Base-by-base conservation (phyloP, 2,329 filamentous ascomycete genomes). In the Pleurostoma richardsiae region DNA sequence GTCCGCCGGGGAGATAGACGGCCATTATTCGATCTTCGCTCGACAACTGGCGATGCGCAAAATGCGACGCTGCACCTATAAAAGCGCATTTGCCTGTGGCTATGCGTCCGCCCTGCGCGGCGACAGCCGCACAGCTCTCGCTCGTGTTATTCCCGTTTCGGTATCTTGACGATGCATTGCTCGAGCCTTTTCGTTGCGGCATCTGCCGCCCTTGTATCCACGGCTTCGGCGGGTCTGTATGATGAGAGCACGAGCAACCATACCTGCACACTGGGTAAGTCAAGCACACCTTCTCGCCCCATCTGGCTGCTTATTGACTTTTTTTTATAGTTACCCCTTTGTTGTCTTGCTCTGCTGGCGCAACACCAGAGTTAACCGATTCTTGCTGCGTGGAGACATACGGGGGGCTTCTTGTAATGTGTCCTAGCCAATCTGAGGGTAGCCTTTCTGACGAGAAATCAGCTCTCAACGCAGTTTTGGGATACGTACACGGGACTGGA, bases 331-430 rank as follows among this genome's bases (percentile, higher is more conserved):
- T 36, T 29, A 4, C 43, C 27, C 58, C 61, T 1, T 53, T 66
- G 10, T 64, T 76, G 30, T 81, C 77, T 2, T 80, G 77, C 63
- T 77, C 74, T 1, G 54, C 62, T 26, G 58, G 63, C 2, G 53
- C 76, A 73, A 5, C 61, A 64, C 28, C 69, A 67, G 1, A 55
- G 31, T 59, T 67, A 45, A 75, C 79, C 31, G 81, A 86, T 56
- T 76, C 76, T 1, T 86, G 82, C 70, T 86, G 82, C 55, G 71
- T 72, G 11, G 82, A 86, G 66, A 85, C 82, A 0, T 85, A 69
- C 54, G 82, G 82, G 29, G 82, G 82, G 4, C 69, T 86, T 4
- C 57, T 85, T 30, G 65, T 70, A 54, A n/a, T 33, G 19, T 29
- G 6, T 33, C 10, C 26, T 19, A 26, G 28, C 30, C 30, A 41